phyloP scores from a whole-genome alignment of 805 yeast species.

The Metschnikowia henanensis region DNA sequence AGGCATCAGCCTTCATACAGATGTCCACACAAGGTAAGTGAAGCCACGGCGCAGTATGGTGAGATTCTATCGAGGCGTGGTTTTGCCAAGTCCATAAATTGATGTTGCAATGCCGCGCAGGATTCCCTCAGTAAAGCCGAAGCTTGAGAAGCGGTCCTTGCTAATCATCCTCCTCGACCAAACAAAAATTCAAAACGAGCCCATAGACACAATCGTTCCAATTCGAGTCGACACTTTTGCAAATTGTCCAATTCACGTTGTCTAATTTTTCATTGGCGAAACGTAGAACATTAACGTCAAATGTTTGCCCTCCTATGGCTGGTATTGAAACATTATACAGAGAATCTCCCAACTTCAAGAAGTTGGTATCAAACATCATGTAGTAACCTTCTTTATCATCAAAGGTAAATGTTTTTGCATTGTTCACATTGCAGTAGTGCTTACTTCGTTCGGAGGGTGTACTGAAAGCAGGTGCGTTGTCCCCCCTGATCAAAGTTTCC shows the following conservation, averaged over 20 bases:
- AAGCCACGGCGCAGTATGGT: too few relatives aligned
- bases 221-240: constrained; percentile 35
- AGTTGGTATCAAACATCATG: constrained; percentile 56
- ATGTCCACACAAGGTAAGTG: too few relatives aligned
- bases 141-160: too few relatives aligned
- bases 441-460: constrained; percentile 43
- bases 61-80: too few relatives aligned
- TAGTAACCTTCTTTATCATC: constrained; percentile 37
- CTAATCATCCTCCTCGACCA: constrained; percentile 30
- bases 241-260: constrained; percentile 48
- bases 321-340: constrained; percentile 55
- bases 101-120: not conserved
- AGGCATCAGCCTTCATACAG: too few relatives aligned
- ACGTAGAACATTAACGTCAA: constrained; percentile 41
- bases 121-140: too few relatives aligned
- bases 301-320: constrained; percentile 42
- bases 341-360: constrained; percentile 49
- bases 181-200: constrained; percentile 37
- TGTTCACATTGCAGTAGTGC: constrained; percentile 39
- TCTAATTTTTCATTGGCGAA: constrained; percentile 45
- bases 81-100: too few relatives aligned
- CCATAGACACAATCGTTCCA: constrained; percentile 34
- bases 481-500: constrained; percentile 29
- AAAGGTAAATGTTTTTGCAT: constrained; percentile 44
- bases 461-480: constrained; percentile 18